These are phyloP conservation scores for Antrodiella citrinella DNA, from an alignment of 768 basidiomycete species.

Conservation along the genomic window DNA sequence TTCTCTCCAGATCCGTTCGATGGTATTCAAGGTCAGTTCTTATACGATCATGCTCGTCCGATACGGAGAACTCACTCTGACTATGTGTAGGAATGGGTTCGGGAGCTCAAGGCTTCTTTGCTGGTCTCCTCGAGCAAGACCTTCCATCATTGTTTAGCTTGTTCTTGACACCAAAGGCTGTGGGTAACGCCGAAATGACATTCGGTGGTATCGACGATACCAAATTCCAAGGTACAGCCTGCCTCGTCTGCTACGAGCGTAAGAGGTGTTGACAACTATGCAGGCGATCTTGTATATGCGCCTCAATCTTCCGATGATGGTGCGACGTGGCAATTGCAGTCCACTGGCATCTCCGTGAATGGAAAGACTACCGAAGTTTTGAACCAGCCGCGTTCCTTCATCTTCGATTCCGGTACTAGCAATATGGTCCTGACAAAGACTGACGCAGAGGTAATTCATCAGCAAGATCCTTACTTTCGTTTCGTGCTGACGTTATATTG, in stretches of 20 bases:
- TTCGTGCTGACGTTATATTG: neutral
- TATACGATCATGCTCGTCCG: neutral
- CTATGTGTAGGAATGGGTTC: conserved; percentile 37
- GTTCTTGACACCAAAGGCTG: conserved; percentile 34
- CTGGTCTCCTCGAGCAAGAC: conserved; percentile 36
- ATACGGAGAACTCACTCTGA: neutral
- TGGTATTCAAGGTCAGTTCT: conserved; percentile 39
- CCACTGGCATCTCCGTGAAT: conserved; percentile 41
- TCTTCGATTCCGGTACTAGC: conserved; percentile 53
- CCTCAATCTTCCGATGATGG: conserved; percentile 29
- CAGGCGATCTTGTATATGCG: conserved; percentile 37
- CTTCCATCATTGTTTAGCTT: conserved; percentile 45
- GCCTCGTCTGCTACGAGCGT: conserved; percentile 1
- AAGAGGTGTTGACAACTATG: conserved; percentile 3
- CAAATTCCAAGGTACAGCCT: conserved; percentile 38
- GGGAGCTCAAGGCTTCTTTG: conserved; percentile 42
- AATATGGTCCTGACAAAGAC: conserved; percentile 43
- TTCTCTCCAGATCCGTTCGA: conserved; percentile 50
- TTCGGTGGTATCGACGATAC: conserved; percentile 44
- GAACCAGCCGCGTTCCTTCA: conserved; percentile 33
- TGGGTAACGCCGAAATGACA: conserved; percentile 44
- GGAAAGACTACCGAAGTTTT: conserved; percentile 39
- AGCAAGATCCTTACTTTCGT: neutral
- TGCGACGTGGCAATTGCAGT: conserved; percentile 34
- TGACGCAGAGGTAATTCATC: conserved; percentile 43